These are phyloP conservation scores for Colletotrichum sansevieriae DNA, from an alignment of 2,329 filamentous ascomycete genomes.

Conservation along the genomic window DNA sequence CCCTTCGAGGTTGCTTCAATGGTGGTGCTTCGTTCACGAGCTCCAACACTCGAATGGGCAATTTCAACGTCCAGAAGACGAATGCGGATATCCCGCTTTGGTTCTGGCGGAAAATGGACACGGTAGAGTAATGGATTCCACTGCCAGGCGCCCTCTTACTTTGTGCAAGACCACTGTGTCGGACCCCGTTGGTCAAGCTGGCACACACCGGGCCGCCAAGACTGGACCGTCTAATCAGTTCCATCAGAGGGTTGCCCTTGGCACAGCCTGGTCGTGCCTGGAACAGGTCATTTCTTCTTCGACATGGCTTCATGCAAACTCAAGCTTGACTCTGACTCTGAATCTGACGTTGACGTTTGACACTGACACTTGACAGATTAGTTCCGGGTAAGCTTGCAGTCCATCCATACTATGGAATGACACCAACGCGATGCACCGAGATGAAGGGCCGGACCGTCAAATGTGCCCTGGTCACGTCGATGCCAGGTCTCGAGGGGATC, in stretches of 20 bases:
- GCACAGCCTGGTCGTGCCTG: constrained; percentile 23
- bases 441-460: constrained; percentile 28
- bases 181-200: constrained; percentile 34
- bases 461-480: constrained; percentile 16
- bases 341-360: constrained; percentile 6
- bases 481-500: constrained; percentile 27
- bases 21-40: constrained; percentile 15
- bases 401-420: constrained; percentile 1
- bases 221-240: constrained; percentile 28
- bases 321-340: constrained; percentile 17
- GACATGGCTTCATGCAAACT: constrained; percentile 22
- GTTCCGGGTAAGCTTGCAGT: background rate
- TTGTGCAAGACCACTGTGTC: constrained; percentile 20
- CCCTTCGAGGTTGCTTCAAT: constrained; percentile 24
- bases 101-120: constrained; percentile 26
- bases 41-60: constrained; percentile 3
- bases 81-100: constrained; percentile 22
- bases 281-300: constrained; percentile 24
- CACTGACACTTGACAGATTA: constrained; percentile 27
- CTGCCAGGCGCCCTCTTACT: constrained; percentile 11
- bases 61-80: constrained; percentile 6
- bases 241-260: constrained; percentile 36
- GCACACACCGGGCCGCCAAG: constrained; percentile 37
- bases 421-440: constrained; percentile 10
- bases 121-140: constrained; percentile 14